Evolutionary conservation across 306 rosid species (phyloP).

Genomic region (Ormosia emarginata): DNA sequence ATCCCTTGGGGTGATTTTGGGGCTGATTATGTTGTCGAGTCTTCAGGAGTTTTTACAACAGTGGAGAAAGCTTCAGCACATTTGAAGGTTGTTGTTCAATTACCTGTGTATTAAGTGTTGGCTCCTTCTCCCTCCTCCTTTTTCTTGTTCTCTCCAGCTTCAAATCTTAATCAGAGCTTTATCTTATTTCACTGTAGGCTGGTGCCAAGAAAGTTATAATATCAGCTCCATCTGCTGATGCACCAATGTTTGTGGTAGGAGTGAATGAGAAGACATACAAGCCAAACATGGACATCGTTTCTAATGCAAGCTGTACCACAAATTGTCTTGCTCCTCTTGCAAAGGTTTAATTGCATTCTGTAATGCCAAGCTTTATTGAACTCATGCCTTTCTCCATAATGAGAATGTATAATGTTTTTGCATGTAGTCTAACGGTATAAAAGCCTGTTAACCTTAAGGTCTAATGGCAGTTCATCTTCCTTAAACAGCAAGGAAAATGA

Average conservation of each 20-base stretch:
- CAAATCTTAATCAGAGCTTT: constrained; percentile 14
- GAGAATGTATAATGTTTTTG: neutral
- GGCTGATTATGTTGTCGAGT: constrained; percentile 83
- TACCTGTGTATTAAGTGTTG: neutral
- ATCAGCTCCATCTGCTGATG: constrained; percentile 99
- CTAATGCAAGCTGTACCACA: constrained; percentile 98
- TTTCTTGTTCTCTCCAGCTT: neutral
- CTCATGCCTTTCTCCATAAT: neutral
- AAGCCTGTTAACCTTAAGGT: neutral
- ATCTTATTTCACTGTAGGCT: constrained; percentile 50
- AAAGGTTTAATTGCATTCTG: constrained; percentile 55
- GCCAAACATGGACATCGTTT: constrained; percentile 81
- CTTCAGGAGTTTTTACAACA: constrained; percentile 93
- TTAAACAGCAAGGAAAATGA: neutral
- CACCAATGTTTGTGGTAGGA: constrained; percentile 98
- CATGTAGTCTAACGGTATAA: neutral
- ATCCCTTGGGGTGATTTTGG: constrained; percentile 95
- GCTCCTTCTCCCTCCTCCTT: neutral
- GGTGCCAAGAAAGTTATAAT: constrained; percentile 95
- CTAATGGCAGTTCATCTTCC: neutral
- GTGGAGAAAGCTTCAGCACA: constrained; percentile 79
- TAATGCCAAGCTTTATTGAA: neutral
- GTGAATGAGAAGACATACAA: constrained; percentile 83
- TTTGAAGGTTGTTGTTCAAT: constrained; percentile 51
- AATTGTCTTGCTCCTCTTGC: constrained; percentile 99